Conservation (phyloP, 2,329 filamentous ascomycete species). For the Arthrobotrys sinensis region DNA sequence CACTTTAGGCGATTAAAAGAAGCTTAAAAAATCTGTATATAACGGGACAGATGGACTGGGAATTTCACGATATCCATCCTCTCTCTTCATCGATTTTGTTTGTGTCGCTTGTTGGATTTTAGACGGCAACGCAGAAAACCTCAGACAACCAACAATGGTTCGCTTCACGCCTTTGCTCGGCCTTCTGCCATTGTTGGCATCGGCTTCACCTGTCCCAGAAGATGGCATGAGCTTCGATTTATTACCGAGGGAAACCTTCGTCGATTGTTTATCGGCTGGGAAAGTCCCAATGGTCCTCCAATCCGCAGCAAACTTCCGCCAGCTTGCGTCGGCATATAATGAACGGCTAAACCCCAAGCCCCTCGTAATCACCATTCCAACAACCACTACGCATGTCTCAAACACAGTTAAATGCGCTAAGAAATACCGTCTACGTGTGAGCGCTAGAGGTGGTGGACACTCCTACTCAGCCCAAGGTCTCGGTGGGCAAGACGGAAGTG, state of each 20-base stretch:
- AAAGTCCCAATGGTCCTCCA: slow-evolving; percentile 34
- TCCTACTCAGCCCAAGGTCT: slow-evolving; percentile 74
- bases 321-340: slow-evolving; percentile 49
- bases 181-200: slow-evolving; percentile 36
- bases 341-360: slow-evolving; percentile 67
- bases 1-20: slow-evolving; percentile 7
- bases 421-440: slow-evolving; percentile 71
- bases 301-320: slow-evolving; percentile 32
- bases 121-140: slow-evolving; percentile 19
- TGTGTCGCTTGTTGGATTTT: slow-evolving; percentile 41
- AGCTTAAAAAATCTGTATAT: slow-evolving; percentile 14
- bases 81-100: neutral
- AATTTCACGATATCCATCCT: slow-evolving; percentile 5
- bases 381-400: slow-evolving; percentile 72
- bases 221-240: neutral
- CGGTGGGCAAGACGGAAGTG: slow-evolving; percentile 70
- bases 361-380: slow-evolving; percentile 73
- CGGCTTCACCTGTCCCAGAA: slow-evolving; percentile 34
- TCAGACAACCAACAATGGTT: slow-evolving; percentile 16
- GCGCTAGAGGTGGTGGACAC: slow-evolving; percentile 77
- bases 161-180: slow-evolving; percentile 15
- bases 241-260: slow-evolving; percentile 36
- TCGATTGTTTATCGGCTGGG: slow-evolving; percentile 33
- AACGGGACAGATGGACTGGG: neutral
- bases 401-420: slow-evolving; percentile 74